Percentiles rank a stretch among this genome's conserved stretches.
Evolutionary conservation across 139 green algal species (phyloP).

Genomic region (Auxenochlorella protothecoides): DNA sequence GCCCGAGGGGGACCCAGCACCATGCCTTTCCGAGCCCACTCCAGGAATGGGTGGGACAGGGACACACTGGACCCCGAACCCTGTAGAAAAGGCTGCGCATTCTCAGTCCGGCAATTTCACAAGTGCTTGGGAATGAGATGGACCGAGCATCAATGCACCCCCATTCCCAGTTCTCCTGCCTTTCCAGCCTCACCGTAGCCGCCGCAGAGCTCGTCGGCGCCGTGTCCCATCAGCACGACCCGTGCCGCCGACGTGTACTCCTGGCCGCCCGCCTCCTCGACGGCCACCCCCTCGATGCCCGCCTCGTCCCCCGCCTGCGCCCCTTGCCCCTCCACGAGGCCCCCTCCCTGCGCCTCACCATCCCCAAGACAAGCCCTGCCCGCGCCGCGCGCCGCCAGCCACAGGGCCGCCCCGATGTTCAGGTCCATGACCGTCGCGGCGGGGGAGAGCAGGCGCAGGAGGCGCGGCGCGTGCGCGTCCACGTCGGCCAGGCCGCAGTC

Average conservation of each 20-base stretch:
- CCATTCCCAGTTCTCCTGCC: too few species aligned
- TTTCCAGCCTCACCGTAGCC: slow-evolving; percentile 53
- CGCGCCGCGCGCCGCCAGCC: slow-evolving; percentile 55
- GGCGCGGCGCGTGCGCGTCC: slow-evolving; percentile 28
- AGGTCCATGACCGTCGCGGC: slow-evolving; percentile 85
- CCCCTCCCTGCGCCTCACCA: neutral
- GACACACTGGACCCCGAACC: too few species aligned
- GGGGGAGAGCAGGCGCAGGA: slow-evolving; percentile 70
- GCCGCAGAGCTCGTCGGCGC: slow-evolving; percentile 86
- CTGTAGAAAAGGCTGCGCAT: too few species aligned
- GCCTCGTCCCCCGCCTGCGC: neutral
- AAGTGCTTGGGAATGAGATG: too few species aligned
- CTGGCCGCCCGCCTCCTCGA: neutral
- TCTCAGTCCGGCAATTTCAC: too few species aligned
- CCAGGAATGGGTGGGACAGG: too few species aligned
- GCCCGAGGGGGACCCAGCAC: too few species aligned
- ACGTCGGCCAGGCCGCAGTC: slow-evolving; percentile 61
- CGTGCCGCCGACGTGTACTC: slow-evolving; percentile 42
- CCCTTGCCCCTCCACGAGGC: neutral
- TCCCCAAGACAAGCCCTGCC: slow-evolving; percentile 23
- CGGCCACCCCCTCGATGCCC: neutral
- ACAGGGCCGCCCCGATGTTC: slow-evolving; percentile 88
- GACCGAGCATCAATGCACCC: too few species aligned
- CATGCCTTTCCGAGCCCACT: too few species aligned
- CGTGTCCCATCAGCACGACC: slow-evolving; percentile 82